These are phyloP conservation scores for Pezicula radicicola DNA, from an alignment of 2,329 filamentous ascomycete genomes.

Conservation along the genomic window DNA sequence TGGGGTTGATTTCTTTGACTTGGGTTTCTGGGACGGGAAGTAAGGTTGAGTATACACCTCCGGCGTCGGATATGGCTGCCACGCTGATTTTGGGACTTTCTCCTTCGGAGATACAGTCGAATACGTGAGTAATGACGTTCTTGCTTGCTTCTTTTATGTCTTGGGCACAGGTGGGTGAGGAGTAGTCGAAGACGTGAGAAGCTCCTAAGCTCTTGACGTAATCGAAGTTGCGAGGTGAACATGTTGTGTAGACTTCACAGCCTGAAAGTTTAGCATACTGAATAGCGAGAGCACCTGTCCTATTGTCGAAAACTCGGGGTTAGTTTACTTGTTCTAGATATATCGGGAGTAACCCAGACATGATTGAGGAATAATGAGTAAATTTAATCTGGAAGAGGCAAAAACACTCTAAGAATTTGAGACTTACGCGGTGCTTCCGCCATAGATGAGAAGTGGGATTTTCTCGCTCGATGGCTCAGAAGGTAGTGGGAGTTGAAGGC, in stretches of 20 bases:
- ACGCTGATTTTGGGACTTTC: slow-evolving; percentile 32
- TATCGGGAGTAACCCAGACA: too few species aligned
- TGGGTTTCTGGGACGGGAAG: slow-evolving; percentile 34
- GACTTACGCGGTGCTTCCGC: slow-evolving; percentile 38
- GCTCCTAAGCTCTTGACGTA: slow-evolving; percentile 45
- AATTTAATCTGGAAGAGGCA: too few species aligned
- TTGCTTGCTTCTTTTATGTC: slow-evolving; percentile 44
- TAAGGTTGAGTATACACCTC: slow-evolving; percentile 38
- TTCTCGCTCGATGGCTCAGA: slow-evolving; percentile 32
- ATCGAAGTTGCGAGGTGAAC: slow-evolving; percentile 44
- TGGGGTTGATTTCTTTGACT: slow-evolving; percentile 39
- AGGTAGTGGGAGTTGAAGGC: slow-evolving; percentile 44
- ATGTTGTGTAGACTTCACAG: slow-evolving; percentile 38
- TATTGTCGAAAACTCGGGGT: too few species aligned
- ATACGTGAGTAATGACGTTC: slow-evolving; percentile 38
- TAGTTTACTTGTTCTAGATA: too few species aligned
- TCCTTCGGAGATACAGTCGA: slow-evolving; percentile 46
- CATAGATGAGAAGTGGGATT: slow-evolving; percentile 44
- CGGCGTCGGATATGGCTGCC: slow-evolving; percentile 33
- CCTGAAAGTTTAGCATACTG: slow-evolving; percentile 43
- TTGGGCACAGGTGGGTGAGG: slow-evolving; percentile 36
- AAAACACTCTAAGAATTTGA: too few species aligned
- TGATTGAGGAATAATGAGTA: too few species aligned
- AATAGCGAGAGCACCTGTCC: slow-evolving; percentile 44
- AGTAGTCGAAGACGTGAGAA: slow-evolving; percentile 47